phyloP scores from a whole-genome alignment of 1,139 yeast genomes.

The Pneumocystis sp. region DNA sequence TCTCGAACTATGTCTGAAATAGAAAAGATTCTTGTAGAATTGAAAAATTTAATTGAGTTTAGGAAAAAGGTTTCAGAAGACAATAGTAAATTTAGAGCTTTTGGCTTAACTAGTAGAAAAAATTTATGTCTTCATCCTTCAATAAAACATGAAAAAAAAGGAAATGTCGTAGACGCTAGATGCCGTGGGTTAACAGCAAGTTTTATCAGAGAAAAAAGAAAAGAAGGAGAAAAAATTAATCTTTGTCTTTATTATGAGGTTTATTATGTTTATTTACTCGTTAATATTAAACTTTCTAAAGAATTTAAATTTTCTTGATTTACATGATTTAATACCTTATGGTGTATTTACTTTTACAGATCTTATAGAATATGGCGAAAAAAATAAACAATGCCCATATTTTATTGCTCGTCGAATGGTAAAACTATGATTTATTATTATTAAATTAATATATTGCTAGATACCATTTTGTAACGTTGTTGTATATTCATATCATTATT shows the following conservation, averaged over 20 bases:
- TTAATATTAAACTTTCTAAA: neutral
- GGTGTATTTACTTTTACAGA: conserved; percentile 93
- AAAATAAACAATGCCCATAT: conserved; percentile 78
- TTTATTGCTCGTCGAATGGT: conserved; percentile 92
- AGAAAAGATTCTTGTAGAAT: conserved; percentile 91
- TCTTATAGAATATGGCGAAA: conserved; percentile 59
- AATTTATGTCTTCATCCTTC: conserved; percentile 83
- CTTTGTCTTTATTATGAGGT: conserved; percentile 74
- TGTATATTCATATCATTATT: conserved; percentile 89
- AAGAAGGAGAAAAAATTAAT: conserved; percentile 43
- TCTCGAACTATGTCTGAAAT: conserved; percentile 99
- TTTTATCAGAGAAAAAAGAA: conserved; percentile 54
- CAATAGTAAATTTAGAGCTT: conserved; percentile 56
- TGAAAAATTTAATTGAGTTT: conserved; percentile 74
- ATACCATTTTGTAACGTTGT: conserved; percentile 86
- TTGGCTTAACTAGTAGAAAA: conserved; percentile 88
- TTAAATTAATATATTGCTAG: neutral
- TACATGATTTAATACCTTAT: conserved; percentile 71
- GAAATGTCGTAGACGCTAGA: conserved; percentile 88
- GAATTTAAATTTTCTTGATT: conserved; percentile 68
- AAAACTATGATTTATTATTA: neutral
- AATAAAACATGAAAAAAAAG: conserved; percentile 76
- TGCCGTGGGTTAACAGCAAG: conserved; percentile 93
- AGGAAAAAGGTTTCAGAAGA: conserved; percentile 61
- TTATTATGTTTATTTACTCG: neutral